Percentiles rank a stretch among this genome's conserved stretches.
These are phyloP conservation scores for Suillus clintonianus DNA, from an alignment of 768 basidiomycete species.

Conservation along the genomic window DNA sequence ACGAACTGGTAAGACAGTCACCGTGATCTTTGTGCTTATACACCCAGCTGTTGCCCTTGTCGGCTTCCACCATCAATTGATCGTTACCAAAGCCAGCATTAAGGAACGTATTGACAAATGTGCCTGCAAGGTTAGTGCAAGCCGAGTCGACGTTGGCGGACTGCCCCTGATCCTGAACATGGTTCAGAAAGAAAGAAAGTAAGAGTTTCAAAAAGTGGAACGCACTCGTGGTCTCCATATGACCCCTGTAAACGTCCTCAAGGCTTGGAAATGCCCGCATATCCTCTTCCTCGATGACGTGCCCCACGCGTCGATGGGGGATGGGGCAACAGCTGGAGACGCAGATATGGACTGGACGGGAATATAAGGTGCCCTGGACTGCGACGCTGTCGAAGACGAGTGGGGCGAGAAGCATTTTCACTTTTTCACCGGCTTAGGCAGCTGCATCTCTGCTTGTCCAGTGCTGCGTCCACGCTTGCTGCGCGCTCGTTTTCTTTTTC, in stretches of 20 bases:
- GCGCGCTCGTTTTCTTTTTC: too few species aligned
- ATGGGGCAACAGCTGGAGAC: slow-evolving; percentile 14
- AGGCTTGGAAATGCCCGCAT: slow-evolving; percentile 30
- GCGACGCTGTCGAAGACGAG: slow-evolving; percentile 44
- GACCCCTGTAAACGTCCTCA: slow-evolving; percentile 97
- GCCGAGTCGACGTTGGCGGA: slow-evolving; percentile 89
- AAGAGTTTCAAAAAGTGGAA: not conserved
- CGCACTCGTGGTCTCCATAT: slow-evolving; percentile 87
- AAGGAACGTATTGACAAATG: slow-evolving; percentile 98
- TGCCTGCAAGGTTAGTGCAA: slow-evolving; percentile 90
- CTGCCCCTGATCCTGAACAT: slow-evolving; percentile 55
- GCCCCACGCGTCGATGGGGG: too few species aligned
- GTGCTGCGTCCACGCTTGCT: too few species aligned
- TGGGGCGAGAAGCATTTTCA: slow-evolving; percentile 33
- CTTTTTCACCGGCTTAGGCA: slow-evolving; percentile 18
- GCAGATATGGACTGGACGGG: slow-evolving; percentile 39
- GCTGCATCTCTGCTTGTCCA: slow-evolving; percentile 25
- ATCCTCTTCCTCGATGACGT: too few species aligned
- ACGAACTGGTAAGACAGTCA: slow-evolving; percentile 22
- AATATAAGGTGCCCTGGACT: slow-evolving; percentile 47
- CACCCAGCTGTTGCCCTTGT: slow-evolving; percentile 97
- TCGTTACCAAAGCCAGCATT: slow-evolving; percentile 99
- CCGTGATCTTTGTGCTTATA: slow-evolving; percentile 99
- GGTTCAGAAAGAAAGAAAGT: not conserved
- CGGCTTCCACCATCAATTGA: slow-evolving; percentile 95